These are phyloP conservation scores for Cyamopsis tetragonoloba DNA, from an alignment of 306 rosid species.

Conservation along the genomic window DNA sequence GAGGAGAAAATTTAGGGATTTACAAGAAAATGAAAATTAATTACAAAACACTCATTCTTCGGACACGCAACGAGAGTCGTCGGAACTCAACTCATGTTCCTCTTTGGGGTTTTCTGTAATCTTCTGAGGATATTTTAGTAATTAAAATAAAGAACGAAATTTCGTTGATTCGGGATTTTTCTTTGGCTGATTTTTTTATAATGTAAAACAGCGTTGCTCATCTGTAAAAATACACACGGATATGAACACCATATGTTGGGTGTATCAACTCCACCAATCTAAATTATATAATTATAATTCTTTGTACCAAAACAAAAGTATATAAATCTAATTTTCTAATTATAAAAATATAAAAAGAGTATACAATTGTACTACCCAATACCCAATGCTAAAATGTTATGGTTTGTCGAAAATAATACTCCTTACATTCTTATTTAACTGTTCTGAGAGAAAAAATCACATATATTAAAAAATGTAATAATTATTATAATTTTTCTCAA, in stretches of 20 bases:
- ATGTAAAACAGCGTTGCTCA: too few species aligned
- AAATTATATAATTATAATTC: not conserved
- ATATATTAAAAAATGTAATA: too few species aligned
- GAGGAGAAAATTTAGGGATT: conserved; percentile 48
- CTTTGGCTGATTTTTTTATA: too few species aligned
- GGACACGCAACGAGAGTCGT: conserved; percentile 31
- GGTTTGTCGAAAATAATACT: not conserved
- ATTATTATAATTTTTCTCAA: too few species aligned
- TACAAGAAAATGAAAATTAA: conserved; percentile 9
- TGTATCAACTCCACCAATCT: conserved; percentile 12
- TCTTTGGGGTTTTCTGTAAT: not conserved
- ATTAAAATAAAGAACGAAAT: not conserved
- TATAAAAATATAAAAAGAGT: too few species aligned
- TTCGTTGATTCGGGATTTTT: not conserved
- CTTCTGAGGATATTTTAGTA: conserved; percentile 10
- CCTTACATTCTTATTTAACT: too few species aligned
- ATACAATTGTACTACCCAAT: too few species aligned
- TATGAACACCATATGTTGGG: not conserved
- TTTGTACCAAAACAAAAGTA: too few species aligned
- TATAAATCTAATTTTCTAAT: too few species aligned
- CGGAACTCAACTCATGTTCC: not conserved
- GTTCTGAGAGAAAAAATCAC: too few species aligned
- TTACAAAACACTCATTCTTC: conserved; percentile 5
- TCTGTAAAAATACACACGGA: not conserved
- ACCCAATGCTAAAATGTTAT: not conserved